A percentile compares a stretch with the other conserved stretches of the same genome.
These are phyloP conservation scores for Saccharomycopsis guyanensis DNA, from an alignment of 805 yeast genomes.

Conservation along the genomic window DNA sequence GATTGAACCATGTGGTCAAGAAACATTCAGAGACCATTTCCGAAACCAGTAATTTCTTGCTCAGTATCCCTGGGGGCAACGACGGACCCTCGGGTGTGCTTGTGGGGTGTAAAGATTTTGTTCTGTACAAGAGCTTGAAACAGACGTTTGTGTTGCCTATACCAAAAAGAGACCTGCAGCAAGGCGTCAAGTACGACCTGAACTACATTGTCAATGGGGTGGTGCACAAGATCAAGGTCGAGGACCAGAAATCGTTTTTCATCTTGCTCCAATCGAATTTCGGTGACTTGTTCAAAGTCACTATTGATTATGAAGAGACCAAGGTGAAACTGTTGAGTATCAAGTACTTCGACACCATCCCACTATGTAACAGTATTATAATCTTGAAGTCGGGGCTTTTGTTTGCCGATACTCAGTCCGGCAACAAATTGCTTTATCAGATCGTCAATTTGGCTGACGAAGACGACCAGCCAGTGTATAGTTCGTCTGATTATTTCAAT, in stretches of 20 bases:
- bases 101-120: slow-evolving; percentile 48
- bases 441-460: slow-evolving; percentile 69
- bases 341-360: slow-evolving; percentile 72
- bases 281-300: slow-evolving; percentile 74
- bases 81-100: slow-evolving; percentile 67
- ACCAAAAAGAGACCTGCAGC: slow-evolving; percentile 39
- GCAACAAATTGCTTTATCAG: slow-evolving; percentile 66
- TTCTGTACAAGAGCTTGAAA: slow-evolving; percentile 43
- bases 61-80: slow-evolving; percentile 67
- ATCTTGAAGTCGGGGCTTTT: slow-evolving; percentile 72
- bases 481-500: slow-evolving; percentile 27
- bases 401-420: slow-evolving; percentile 55
- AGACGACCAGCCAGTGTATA: slow-evolving; percentile 28
- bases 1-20: slow-evolving; percentile 67
- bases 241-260: slow-evolving; percentile 42
- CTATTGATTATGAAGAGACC: slow-evolving; percentile 34
- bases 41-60: slow-evolving; percentile 39
- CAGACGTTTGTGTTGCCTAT: slow-evolving; percentile 39
- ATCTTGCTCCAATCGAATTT: slow-evolving; percentile 57
- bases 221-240: slow-evolving; percentile 55
- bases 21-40: slow-evolving; percentile 36
- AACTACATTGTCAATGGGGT: slow-evolving; percentile 45
- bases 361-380: slow-evolving; percentile 44
- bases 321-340: slow-evolving; percentile 38
- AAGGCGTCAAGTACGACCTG: slow-evolving; percentile 21